Percentiles rank a stretch among this genome's conserved stretches.
Conservation (phyloP, 2,329 filamentous ascomycete species). For the Trichoderma sp. region DNA sequence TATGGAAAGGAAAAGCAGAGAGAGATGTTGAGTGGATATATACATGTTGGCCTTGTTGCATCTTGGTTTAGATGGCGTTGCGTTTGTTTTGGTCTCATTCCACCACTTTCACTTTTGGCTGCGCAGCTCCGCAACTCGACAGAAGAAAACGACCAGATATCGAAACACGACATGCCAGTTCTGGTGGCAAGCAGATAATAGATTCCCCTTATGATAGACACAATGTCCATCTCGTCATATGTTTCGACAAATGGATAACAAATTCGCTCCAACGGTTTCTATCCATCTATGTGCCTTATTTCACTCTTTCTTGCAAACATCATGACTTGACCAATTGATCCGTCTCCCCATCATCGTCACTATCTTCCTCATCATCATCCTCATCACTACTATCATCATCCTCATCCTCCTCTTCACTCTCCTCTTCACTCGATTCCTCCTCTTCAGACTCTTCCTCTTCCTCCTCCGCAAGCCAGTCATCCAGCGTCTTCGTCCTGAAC, state of each 20-base stretch:
- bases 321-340: conserved; percentile 46
- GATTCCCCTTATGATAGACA: too few relatives aligned
- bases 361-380: conserved; percentile 53
- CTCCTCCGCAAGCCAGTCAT: conserved; percentile 87
- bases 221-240: too few relatives aligned
- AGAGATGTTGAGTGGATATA: conserved; percentile 25
- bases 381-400: conserved; percentile 50
- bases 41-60: conserved; percentile 10
- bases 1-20: background rate
- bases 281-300: background rate
- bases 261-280: background rate
- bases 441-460: conserved; percentile 59
- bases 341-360: conserved; percentile 50
- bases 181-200: too few relatives aligned
- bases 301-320: background rate
- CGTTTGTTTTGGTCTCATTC: background rate
- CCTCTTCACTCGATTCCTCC: conserved; percentile 55
- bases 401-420: conserved; percentile 56
- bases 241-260: too few relatives aligned
- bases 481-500: conserved; percentile 73
- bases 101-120: background rate
- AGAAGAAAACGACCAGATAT: background rate
- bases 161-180: background rate
- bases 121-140: too few relatives aligned
- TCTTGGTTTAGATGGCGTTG: conserved; percentile 28